Percentiles rank a stretch among this genome's conserved stretches.
Evolutionary conservation across 345 rosid genomes (phyloP).

Genomic region (Rhodomyrtus tomentosa): DNA sequence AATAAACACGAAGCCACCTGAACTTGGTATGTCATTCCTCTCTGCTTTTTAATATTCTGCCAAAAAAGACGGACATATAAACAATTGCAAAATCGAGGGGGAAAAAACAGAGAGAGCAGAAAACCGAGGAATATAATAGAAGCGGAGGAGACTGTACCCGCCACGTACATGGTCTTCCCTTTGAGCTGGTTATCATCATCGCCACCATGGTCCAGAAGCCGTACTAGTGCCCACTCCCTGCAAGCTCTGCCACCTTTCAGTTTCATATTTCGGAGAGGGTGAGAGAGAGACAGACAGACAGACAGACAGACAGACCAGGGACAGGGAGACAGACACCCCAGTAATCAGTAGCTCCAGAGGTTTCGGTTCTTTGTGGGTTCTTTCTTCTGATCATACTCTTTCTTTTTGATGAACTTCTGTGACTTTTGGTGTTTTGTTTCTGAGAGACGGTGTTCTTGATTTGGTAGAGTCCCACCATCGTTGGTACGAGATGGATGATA

Average conservation of each 20-base stretch:
- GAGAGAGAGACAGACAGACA: neutral
- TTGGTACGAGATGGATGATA: conserved; percentile 22
- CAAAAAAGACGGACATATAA: neutral
- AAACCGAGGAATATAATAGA: neutral
- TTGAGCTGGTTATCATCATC: conserved; percentile 1
- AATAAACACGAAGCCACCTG: neutral
- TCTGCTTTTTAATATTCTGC: neutral
- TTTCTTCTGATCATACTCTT: neutral
- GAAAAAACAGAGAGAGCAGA: neutral
- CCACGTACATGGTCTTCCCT: conserved; percentile 24
- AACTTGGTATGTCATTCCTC: neutral
- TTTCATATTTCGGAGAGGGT: neutral
- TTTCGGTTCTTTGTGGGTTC: neutral
- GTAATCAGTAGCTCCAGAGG: neutral
- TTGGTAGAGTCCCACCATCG: neutral
- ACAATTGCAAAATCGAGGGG: neutral
- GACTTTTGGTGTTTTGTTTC: neutral
- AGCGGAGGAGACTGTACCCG: conserved; percentile 15
- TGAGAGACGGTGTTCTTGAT: neutral
- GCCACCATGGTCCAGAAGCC: neutral
- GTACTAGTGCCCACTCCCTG: neutral
- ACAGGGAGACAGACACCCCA: neutral
- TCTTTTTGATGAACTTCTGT: neutral
- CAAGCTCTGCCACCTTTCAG: neutral
- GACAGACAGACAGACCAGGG: neutral